These are phyloP conservation scores for Piloderma croceum DNA, from an alignment of 768 basidiomycete species.

Conservation along the genomic window DNA sequence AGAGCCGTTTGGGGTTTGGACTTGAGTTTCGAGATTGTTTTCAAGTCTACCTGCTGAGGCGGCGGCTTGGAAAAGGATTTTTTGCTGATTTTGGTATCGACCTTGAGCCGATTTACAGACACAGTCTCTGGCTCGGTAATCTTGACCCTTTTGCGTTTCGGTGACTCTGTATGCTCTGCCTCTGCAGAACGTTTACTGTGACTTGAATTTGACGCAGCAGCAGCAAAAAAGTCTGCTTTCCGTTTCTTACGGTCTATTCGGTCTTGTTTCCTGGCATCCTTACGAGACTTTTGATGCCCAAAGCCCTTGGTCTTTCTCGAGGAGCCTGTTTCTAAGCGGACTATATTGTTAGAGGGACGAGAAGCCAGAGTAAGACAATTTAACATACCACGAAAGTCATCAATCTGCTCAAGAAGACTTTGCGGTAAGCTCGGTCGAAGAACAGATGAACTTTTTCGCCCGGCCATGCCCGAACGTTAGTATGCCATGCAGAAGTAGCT, in stretches of 20 bases:
- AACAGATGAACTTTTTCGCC: too few relatives aligned
- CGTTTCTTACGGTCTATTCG: constrained; percentile 55
- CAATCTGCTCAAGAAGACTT: constrained; percentile 26
- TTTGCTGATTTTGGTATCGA: background rate
- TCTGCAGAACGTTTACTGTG: constrained; percentile 38
- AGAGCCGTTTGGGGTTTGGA: constrained; percentile 25
- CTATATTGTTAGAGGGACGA: background rate
- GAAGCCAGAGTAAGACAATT: background rate
- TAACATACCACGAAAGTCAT: constrained; percentile 14
- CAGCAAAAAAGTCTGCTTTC: constrained; percentile 55
- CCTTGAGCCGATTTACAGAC: constrained; percentile 1
- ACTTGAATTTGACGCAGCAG: constrained; percentile 7
- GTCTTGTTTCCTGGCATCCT: constrained; percentile 59
- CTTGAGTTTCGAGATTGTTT: constrained; percentile 7
- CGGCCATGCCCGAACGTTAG: too few relatives aligned
- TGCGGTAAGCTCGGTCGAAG: constrained; percentile 27
- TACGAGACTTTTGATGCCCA: constrained; percentile 37
- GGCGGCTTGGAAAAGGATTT: constrained; percentile 3
- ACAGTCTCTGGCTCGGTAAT: constrained; percentile 13
- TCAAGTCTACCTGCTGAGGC: constrained; percentile 6
- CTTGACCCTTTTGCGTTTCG: constrained; percentile 46
- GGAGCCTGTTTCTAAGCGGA: background rate
- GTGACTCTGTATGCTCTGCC: constrained; percentile 39
- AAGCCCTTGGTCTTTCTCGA: background rate
- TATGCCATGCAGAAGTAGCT: too few relatives aligned